These are phyloP conservation scores for Lasiosphaeris hirsuta DNA, from an alignment of 495 filamentous ascomycete species.

Conservation along the genomic window DNA sequence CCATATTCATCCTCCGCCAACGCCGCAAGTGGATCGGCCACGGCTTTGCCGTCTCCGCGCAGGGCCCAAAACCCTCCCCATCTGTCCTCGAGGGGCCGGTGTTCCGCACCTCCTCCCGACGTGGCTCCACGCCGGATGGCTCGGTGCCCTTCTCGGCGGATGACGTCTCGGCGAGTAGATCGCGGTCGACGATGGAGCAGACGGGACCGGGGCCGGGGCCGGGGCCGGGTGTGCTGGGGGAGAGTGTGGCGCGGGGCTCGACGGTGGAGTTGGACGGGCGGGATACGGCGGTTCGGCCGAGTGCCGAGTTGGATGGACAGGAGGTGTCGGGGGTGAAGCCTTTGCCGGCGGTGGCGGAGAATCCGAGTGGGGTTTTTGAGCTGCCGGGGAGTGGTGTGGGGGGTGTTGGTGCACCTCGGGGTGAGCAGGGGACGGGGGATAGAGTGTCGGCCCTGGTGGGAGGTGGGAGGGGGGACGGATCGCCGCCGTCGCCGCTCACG, in stretches of 20 bases:
- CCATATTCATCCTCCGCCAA: conserved; percentile 24
- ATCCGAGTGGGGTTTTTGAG: conserved; percentile 13
- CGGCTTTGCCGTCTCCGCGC: conserved; percentile 16
- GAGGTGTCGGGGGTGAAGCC: conserved; percentile 7
- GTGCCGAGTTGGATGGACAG: conserved; percentile 16
- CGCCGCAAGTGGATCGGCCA: conserved; percentile 22
- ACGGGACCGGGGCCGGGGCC: conserved; percentile 4
- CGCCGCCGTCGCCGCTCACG: too few relatives aligned
- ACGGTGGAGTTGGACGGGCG: conserved; percentile 23
- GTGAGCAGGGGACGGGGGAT: too few relatives aligned
- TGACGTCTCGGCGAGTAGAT: conserved; percentile 10
- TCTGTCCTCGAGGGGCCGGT: conserved; percentile 21
- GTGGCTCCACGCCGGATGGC: conserved; percentile 10
- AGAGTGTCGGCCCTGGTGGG: too few relatives aligned
- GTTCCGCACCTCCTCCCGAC: conserved; percentile 19
- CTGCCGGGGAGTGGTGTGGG: conserved; percentile 1
- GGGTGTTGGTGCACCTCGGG: too few relatives aligned
- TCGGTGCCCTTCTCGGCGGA: conserved; percentile 15
- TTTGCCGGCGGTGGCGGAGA: conserved; percentile 8
- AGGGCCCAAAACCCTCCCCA: conserved; percentile 14
- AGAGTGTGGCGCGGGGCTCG: not conserved
- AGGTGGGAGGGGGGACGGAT: too few relatives aligned
- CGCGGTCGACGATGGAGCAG: conserved; percentile 8
- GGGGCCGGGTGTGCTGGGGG: too few relatives aligned
- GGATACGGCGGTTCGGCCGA: conserved; percentile 10